These are phyloP conservation scores for Neofusicoccum laricinum DNA, from an alignment of 2,329 filamentous ascomycete genomes.

Conservation along the genomic window DNA sequence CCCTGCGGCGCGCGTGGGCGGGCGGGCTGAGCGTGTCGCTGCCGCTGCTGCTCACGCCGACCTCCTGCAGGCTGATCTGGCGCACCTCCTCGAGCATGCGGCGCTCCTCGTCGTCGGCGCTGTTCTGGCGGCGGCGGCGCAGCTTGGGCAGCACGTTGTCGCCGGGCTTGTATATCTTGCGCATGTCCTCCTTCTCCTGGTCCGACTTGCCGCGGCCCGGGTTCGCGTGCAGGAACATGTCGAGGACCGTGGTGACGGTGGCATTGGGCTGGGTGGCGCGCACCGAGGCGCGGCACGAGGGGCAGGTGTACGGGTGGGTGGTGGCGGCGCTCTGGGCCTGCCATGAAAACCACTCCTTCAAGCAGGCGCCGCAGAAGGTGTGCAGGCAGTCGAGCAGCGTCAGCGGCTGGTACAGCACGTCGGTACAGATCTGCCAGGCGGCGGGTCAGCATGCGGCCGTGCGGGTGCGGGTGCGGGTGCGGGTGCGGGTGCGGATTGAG, in stretches of 20 bases:
- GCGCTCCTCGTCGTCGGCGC: constrained; percentile 64
- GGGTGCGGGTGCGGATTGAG: background rate
- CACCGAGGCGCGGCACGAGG: constrained; percentile 83
- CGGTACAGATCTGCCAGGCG: constrained; percentile 79
- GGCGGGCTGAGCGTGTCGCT: constrained; percentile 35
- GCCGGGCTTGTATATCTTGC: constrained; percentile 72
- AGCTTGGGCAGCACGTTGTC: constrained; percentile 73
- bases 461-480: background rate
- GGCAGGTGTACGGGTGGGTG: constrained; percentile 73
- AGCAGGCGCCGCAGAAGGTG: constrained; percentile 91
- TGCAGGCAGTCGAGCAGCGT: constrained; percentile 91
- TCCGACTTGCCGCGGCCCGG: constrained; percentile 69
- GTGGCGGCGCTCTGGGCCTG: constrained; percentile 62
- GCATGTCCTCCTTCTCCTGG: constrained; percentile 74
- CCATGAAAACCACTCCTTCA: constrained; percentile 93
- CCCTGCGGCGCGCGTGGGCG: constrained; percentile 34
- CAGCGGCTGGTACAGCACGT: constrained; percentile 85
- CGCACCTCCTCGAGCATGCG: constrained; percentile 69
- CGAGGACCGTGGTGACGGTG: constrained; percentile 81
- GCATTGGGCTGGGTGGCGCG: constrained; percentile 88
- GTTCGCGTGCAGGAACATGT: constrained; percentile 80
- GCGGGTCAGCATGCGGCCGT: background rate
- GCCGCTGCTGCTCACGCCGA: constrained; percentile 44
- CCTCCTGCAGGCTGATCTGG: constrained; percentile 69
- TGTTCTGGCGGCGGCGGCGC: constrained; percentile 43